A percentile compares a stretch with the other conserved stretches of the same genome.
phyloP scores from a whole-genome alignment of 331 rosid genomes.

The Pyrus hybrid region DNA sequence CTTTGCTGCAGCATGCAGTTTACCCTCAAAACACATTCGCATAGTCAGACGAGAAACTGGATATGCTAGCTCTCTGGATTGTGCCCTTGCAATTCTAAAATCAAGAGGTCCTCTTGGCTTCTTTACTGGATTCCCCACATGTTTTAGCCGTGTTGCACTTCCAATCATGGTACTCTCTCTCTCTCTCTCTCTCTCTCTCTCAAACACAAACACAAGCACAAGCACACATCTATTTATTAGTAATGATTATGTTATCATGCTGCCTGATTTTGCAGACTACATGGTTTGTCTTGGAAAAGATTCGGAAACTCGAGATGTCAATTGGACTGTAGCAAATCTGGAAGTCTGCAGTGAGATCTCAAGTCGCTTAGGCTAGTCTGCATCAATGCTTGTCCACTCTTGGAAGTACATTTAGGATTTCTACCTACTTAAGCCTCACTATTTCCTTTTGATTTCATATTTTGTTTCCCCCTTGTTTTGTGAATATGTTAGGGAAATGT shows the following conservation, averaged over 20 bases:
- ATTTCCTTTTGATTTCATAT: no score
- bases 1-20: conserved; percentile 76
- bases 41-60: neutral
- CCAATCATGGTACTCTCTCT: conserved; percentile 63
- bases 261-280: neutral
- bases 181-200: neutral
- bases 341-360: neutral
- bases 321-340: neutral
- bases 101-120: conserved; percentile 73
- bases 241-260: neutral
- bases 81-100: conserved; percentile 55
- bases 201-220: neutral
- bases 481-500: neutral
- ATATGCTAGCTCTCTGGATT: conserved; percentile 54
- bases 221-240: neutral
- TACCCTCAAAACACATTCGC: conserved; percentile 48
- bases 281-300: neutral
- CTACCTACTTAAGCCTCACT: no score
- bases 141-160: conserved; percentile 66
- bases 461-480: no score
- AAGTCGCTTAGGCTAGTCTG: no score
- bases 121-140: conserved; percentile 65
- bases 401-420: no score
- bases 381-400: no score
- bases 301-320: neutral